Evolutionary conservation across 805 yeast species (phyloP).

Genomic region (Wickerhamomyces kurtzmanii): DNA sequence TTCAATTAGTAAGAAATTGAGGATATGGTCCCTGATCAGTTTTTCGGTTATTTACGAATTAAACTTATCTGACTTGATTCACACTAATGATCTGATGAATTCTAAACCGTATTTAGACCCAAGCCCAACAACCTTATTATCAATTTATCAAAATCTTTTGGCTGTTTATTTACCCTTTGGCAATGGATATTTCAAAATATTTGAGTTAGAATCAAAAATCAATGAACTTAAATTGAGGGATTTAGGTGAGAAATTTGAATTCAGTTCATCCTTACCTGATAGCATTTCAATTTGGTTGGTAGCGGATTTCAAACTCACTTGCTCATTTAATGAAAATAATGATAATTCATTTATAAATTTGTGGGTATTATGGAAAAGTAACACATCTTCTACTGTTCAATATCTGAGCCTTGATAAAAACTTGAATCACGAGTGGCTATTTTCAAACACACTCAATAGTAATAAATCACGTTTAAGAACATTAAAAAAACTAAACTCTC

Average conservation of each 20-base stretch:
- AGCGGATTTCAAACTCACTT: conserved; percentile 30
- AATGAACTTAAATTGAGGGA: conserved; percentile 13
- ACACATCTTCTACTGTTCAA: conserved; percentile 39
- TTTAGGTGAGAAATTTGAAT: conserved; percentile 16
- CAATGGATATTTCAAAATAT: conserved; percentile 32
- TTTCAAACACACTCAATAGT: conserved; percentile 1
- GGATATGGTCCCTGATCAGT: conserved; percentile 47
- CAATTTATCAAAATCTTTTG: conserved; percentile 15
- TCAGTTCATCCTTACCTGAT: conserved; percentile 21
- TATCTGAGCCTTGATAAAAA: conserved; percentile 20
- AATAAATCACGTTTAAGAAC: conserved; percentile 18
- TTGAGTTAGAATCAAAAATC: conserved; percentile 15
- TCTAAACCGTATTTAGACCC: conserved; percentile 19
- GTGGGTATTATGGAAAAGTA: conserved; percentile 54
- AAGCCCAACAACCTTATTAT: conserved; percentile 19
- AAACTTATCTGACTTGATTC: conserved; percentile 5
- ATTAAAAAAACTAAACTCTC: conserved; percentile 16
- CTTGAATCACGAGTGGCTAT: conserved; percentile 12
- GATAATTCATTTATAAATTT: conserved; percentile 17
- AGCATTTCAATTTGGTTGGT: conserved; percentile 34
- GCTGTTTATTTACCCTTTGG: conserved; percentile 31
- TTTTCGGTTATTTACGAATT: conserved; percentile 18
- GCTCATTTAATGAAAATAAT: conserved; percentile 2
- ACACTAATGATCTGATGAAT: conserved; percentile 3
- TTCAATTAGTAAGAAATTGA: conserved; percentile 42